A percentile compares a stretch with the other conserved stretches of the same genome.
These are phyloP conservation scores for Dictyostelium intermedium DNA, from an alignment of 78 protist species.

Conservation along the genomic window DNA sequence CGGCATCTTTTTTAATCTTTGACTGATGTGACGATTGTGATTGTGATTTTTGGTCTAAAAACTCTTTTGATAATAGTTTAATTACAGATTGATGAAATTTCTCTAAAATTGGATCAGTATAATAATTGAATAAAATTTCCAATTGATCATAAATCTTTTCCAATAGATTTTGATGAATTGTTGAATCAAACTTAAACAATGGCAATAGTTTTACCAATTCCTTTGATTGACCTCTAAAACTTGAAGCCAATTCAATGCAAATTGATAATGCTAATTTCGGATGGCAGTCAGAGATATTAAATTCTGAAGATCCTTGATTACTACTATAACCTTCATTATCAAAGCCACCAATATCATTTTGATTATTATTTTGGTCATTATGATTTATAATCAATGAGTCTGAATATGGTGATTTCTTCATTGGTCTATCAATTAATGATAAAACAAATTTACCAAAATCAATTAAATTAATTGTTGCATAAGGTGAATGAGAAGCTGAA, in stretches of 20 bases:
- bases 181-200: neutral
- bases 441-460: constrained; percentile 29
- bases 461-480: neutral
- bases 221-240: constrained; percentile 24
- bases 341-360: neutral
- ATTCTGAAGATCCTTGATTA: neutral
- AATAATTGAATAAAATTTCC: neutral
- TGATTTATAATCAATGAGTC: neutral
- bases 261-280: constrained; percentile 24
- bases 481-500: neutral
- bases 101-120: neutral
- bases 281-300: constrained; percentile 3
- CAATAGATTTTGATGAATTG: neutral
- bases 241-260: neutral
- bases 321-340: neutral
- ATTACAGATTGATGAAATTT: neutral
- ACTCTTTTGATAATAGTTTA: constrained; percentile 9
- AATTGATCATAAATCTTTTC: constrained; percentile 12
- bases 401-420: neutral
- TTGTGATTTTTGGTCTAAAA: constrained; percentile 9
- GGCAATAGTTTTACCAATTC: constrained; percentile 32
- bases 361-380: neutral
- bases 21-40: neutral
- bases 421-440: constrained; percentile 23
- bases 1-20: neutral